Percentiles rank a stretch among this genome's conserved stretches.
phyloP scores from a whole-genome alignment of 768 basidiomycete species.

The Thelephora aurantiotincta region DNA sequence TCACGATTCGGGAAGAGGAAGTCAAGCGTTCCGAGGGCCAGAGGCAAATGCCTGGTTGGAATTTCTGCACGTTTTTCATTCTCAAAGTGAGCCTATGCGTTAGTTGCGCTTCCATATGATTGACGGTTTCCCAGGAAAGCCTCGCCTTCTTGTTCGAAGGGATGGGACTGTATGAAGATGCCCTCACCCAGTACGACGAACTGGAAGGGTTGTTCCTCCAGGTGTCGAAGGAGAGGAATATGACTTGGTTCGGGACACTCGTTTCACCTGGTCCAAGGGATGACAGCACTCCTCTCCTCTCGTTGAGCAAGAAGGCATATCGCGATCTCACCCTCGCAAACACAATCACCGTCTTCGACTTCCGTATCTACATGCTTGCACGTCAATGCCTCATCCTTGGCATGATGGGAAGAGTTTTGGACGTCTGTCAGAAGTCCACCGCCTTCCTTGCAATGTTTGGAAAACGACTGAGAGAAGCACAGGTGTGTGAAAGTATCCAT shows the following conservation, averaged over 20 bases:
- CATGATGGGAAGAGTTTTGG: conserved; percentile 48
- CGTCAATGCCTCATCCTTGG: conserved; percentile 71
- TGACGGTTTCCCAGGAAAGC: conserved; percentile 55
- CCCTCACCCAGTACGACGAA: conserved; percentile 79
- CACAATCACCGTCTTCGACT: conserved; percentile 87
- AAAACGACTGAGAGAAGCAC: conserved; percentile 54
- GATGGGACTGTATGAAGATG: conserved; percentile 81
- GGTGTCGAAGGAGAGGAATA: conserved; percentile 61
- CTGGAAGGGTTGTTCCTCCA: conserved; percentile 75
- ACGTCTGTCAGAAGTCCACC: conserved; percentile 57
- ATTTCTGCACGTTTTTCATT: conserved; percentile 94
- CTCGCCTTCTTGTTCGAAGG: conserved; percentile 86
- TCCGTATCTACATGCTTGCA: conserved; percentile 80
- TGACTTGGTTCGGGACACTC: conserved; percentile 86
- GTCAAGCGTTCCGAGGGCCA: conserved; percentile 82
- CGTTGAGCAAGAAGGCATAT: conserved; percentile 69
- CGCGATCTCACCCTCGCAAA: conserved; percentile 82
- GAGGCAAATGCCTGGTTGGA: conserved; percentile 92
- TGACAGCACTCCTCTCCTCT: conserved; percentile 73
- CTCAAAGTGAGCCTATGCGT: conserved; percentile 54
- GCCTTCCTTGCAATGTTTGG: conserved; percentile 71
- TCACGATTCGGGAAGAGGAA: conserved; percentile 77
- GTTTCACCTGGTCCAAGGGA: conserved; percentile 59
- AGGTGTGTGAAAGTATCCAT: conserved; percentile 30
- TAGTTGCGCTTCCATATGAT: background rate